Conservation (phyloP, 2,329 filamentous ascomycete genomes). For the Ophiostoma fasciatum region DNA sequence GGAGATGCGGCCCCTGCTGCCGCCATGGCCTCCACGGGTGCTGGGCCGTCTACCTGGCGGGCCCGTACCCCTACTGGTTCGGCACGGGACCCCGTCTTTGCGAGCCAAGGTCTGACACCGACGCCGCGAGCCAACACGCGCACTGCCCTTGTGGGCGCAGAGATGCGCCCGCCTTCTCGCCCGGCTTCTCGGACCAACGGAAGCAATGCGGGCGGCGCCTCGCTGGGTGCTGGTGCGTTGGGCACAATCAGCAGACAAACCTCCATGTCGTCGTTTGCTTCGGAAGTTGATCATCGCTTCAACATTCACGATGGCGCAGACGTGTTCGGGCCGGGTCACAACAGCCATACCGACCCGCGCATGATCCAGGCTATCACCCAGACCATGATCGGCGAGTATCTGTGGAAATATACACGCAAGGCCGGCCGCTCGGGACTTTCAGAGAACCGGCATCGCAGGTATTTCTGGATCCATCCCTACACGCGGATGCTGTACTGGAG, state of each 20-base stretch:
- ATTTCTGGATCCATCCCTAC: conserved; percentile 99
- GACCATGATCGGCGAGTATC: conserved; percentile 97
- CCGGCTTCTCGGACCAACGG: conserved; percentile 17
- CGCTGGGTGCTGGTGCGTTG: not conserved
- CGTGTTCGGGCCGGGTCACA: conserved; percentile 38
- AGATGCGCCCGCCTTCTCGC: conserved; percentile 30
- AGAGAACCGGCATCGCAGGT: conserved; percentile 76
- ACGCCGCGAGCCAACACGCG: conserved; percentile 37
- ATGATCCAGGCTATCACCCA: conserved; percentile 99
- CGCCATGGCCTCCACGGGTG: not conserved
- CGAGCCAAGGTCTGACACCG: conserved; percentile 28
- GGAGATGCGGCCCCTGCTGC: conserved; percentile 17
- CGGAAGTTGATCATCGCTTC: conserved; percentile 84
- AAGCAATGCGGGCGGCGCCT: conserved; percentile 4
- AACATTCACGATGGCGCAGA: conserved; percentile 50
- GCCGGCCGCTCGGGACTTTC: conserved; percentile 80
- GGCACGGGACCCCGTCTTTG: conserved; percentile 1
- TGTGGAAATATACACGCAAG: conserved; percentile 98
- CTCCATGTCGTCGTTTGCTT: conserved; percentile 89
- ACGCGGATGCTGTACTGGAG: conserved; percentile 96
- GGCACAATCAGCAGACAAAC: conserved; percentile 44
- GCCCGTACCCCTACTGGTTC: conserved; percentile 5
- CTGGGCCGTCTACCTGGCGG: conserved; percentile 1
- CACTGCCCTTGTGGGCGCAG: conserved; percentile 23
- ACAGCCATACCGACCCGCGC: conserved; percentile 69